Conservation (phyloP, 1,284 basidiomycete genomes). For the Leccinum huronense region DNA sequence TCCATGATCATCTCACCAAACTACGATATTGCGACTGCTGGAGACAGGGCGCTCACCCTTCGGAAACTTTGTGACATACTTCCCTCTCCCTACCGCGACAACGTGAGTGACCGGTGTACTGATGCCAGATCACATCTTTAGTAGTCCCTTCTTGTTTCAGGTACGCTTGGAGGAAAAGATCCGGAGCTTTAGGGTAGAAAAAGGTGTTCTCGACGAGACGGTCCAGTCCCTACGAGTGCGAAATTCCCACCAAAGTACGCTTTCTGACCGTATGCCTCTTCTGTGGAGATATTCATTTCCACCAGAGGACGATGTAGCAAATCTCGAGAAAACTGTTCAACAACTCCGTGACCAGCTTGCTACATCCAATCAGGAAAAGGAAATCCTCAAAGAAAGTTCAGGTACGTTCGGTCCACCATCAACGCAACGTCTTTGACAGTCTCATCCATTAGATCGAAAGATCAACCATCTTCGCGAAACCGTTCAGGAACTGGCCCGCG, state of each 20-base stretch:
- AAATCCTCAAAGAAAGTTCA: not conserved
- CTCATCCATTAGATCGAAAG: not conserved
- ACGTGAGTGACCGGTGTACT: not conserved
- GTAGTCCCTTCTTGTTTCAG: not conserved
- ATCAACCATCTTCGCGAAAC: not conserved
- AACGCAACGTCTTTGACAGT: not conserved
- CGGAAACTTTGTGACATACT: not conserved
- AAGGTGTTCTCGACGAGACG: not conserved
- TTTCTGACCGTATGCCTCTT: not conserved
- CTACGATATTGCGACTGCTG: not conserved
- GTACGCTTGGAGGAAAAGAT: not conserved
- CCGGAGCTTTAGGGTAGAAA: not conserved
- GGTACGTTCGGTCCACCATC: not conserved
- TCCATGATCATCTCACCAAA: not conserved
- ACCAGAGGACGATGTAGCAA: not conserved
- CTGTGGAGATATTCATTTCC: not conserved
- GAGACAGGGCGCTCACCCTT: not conserved
- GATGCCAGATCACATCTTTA: not conserved
- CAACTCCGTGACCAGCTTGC: not conserved
- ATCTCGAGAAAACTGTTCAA: not conserved
- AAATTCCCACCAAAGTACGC: not conserved
- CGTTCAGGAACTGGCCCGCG: not conserved
- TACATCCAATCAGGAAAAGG: not conserved
- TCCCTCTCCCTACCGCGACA: not conserved
- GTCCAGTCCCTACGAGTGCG: not conserved